These are phyloP conservation scores for Leersia perrieri DNA, from an alignment of 176 grass and related monocot species.

Conservation along the genomic window DNA sequence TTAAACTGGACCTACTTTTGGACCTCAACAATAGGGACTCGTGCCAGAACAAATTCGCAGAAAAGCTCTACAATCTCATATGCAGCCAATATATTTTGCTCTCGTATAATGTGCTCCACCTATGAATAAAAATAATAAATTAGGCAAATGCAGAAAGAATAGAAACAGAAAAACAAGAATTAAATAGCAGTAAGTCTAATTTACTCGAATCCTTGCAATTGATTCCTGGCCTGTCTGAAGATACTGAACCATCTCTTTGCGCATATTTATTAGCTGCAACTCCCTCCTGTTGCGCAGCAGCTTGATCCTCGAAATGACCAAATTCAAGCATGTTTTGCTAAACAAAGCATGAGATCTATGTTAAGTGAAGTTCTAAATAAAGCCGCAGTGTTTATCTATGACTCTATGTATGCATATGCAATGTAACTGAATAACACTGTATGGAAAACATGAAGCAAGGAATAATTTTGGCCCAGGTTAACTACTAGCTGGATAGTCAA, in stretches of 20 bases:
- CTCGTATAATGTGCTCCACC: conserved; percentile 93
- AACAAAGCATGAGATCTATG: conserved; percentile 14
- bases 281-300: conserved; percentile 98
- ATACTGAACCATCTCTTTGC: conserved; percentile 91
- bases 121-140: conserved; percentile 37
- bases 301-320: conserved; percentile 96
- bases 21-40: conserved; percentile 80
- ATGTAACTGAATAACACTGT: neutral
- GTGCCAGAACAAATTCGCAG: conserved; percentile 95
- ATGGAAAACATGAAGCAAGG: neutral
- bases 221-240: conserved; percentile 88
- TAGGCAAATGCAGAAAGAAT: neutral
- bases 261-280: conserved; percentile 79
- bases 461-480: neutral
- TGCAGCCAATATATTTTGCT: conserved; percentile 93
- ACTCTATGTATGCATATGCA: neutral
- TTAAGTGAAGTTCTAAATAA: neutral
- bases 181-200: conserved; percentile 17
- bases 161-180: neutral
- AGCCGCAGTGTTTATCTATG: neutral
- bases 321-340: conserved; percentile 97
- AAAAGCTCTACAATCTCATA: conserved; percentile 97
- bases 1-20: conserved; percentile 65
- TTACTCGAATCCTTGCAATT: conserved; percentile 88
- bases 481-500: neutral